Evolutionary conservation across 2,329 filamentous ascomycete genomes (phyloP).

Genomic region (Tolypocladium tropicale): DNA sequence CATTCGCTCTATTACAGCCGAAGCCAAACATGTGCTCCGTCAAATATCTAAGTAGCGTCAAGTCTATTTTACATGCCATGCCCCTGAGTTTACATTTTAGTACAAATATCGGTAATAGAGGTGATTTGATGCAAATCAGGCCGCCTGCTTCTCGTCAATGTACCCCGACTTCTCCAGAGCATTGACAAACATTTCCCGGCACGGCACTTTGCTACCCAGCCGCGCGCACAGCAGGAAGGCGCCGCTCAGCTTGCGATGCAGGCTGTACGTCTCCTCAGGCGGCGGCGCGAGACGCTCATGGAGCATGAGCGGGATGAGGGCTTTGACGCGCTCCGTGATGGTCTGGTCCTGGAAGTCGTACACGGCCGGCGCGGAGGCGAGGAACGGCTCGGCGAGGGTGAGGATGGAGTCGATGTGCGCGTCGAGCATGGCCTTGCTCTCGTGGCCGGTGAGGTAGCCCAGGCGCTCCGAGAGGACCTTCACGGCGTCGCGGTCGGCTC

Average conservation of each 20-base stretch:
- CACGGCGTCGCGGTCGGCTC: conserved; percentile 53
- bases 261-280: conserved; percentile 92
- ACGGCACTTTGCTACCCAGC: conserved; percentile 72
- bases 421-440: conserved; percentile 76
- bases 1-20: neutral
- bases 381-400: conserved; percentile 87
- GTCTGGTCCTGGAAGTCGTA: conserved; percentile 95
- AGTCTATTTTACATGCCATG: neutral
- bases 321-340: conserved; percentile 86
- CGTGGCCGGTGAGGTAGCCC: conserved; percentile 86
- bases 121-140: neutral
- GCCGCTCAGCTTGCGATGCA: conserved; percentile 91
- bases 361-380: conserved; percentile 60
- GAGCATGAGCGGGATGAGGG: conserved; percentile 86
- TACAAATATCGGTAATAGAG: neutral
- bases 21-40: neutral
- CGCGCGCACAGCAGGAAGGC: conserved; percentile 88
- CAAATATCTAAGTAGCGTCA: neutral
- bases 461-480: conserved; percentile 61
- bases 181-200: conserved; percentile 66
- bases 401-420: conserved; percentile 83
- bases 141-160: conserved; percentile 2
- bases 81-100: neutral
- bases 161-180: conserved; percentile 32
- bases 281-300: conserved; percentile 80